Conservation (phyloP, 495 filamentous ascomycete species). For the Echria macrotheca region DNA sequence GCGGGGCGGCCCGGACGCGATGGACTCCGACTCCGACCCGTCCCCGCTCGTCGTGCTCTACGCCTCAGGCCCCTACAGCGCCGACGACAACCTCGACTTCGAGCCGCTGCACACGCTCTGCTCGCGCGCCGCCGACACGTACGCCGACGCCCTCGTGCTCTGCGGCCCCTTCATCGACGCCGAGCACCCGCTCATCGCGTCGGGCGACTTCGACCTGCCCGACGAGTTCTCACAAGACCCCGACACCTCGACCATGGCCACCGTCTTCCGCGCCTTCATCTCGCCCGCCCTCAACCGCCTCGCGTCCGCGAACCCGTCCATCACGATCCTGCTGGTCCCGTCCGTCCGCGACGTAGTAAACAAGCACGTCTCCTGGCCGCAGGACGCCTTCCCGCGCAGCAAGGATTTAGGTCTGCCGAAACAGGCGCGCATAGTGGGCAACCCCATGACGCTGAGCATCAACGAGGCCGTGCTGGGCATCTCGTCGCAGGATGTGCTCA, state of each 20-base stretch:
- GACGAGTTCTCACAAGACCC: conserved; percentile 61
- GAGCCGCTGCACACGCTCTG: conserved; percentile 79
- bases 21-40: conserved; percentile 48
- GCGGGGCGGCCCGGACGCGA: conserved; percentile 51
- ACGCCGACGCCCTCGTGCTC: conserved; percentile 75
- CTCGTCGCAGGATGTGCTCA: conserved; percentile 76
- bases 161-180: conserved; percentile 84
- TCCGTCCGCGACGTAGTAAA: conserved; percentile 79
- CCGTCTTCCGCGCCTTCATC: conserved; percentile 78
- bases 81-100: conserved; percentile 85
- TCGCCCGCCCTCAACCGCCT: conserved; percentile 61
- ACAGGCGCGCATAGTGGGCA: conserved; percentile 69
- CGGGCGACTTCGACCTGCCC: conserved; percentile 86
- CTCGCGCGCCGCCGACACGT: conserved; percentile 63
- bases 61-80: conserved; percentile 82
- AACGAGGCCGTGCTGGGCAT: conserved; percentile 81
- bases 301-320: conserved; percentile 59
- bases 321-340: conserved; percentile 78
- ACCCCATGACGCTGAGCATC: conserved; percentile 76
- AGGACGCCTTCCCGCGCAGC: conserved; percentile 67
- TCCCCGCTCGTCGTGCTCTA: conserved; percentile 69
- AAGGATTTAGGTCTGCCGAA: conserved; percentile 70
- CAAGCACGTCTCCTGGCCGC: conserved; percentile 85
- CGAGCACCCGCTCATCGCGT: conserved; percentile 83
- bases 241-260: conserved; percentile 71